Conservation (phyloP, 2,329 filamentous ascomycete genomes). For the Arthrinium puccinioides region DNA sequence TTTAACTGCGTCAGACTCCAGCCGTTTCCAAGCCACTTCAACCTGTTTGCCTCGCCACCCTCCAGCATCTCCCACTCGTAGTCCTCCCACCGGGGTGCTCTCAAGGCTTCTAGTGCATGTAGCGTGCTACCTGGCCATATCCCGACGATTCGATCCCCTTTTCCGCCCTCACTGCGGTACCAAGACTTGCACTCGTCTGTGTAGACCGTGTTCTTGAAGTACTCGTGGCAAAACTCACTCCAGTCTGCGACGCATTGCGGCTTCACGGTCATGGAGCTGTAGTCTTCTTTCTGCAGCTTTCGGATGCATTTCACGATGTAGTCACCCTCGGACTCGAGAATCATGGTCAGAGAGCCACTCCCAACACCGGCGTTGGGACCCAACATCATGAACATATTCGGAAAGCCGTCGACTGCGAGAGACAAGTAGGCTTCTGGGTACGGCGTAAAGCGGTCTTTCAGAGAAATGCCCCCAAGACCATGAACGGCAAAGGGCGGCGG, state of each 20-base stretch:
- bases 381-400: slow-evolving; percentile 41
- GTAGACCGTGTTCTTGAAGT: slow-evolving; percentile 42
- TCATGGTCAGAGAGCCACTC: slow-evolving; percentile 36
- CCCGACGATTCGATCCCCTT: slow-evolving; percentile 30
- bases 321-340: slow-evolving; percentile 41
- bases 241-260: slow-evolving; percentile 37
- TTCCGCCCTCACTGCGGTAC: slow-evolving; percentile 40
- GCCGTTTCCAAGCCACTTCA: slow-evolving; percentile 35
- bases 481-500: slow-evolving; percentile 33
- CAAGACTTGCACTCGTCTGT: slow-evolving; percentile 42
- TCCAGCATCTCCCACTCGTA: slow-evolving; percentile 30
- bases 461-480: slow-evolving; percentile 27
- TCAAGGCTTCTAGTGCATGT: slow-evolving; percentile 33
- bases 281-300: slow-evolving; percentile 40
- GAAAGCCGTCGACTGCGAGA: slow-evolving; percentile 37
- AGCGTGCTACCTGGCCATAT: slow-evolving; percentile 38
- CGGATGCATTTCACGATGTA: slow-evolving; percentile 37
- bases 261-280: slow-evolving; percentile 35
- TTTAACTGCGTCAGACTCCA: slow-evolving; percentile 29
- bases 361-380: slow-evolving; percentile 42
- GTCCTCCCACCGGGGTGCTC: slow-evolving; percentile 38
- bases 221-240: slow-evolving; percentile 35
- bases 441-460: slow-evolving; percentile 30
- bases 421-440: slow-evolving; percentile 36
- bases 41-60: slow-evolving; percentile 17